These are phyloP conservation scores for Pugionium cornutum DNA, from an alignment of 345 rosid genomes.

Conservation along the genomic window DNA sequence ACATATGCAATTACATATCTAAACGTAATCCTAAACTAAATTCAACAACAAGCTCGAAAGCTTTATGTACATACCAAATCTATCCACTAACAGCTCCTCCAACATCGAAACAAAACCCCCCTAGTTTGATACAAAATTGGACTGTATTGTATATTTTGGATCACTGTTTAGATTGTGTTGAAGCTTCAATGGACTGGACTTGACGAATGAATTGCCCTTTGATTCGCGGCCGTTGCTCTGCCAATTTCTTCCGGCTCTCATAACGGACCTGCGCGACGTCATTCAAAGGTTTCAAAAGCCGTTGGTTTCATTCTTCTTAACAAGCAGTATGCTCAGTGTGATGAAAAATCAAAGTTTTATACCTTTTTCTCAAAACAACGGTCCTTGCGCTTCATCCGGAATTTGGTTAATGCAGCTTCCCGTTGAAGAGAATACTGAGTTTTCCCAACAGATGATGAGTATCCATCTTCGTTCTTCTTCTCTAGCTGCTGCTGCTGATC, in stretches of 20 bases:
- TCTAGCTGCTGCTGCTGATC: constrained; percentile 32
- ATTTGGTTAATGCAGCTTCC: constrained; percentile 85
- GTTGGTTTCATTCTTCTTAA: constrained; percentile 2
- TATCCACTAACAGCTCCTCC: background rate
- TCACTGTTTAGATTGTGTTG: constrained; percentile 24
- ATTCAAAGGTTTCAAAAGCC: background rate
- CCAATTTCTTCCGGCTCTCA: constrained; percentile 68
- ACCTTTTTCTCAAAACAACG: constrained; percentile 96
- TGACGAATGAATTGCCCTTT: constrained; percentile 74
- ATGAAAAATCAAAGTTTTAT: constrained; percentile 12
- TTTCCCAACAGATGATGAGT: constrained; percentile 42
- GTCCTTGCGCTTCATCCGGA: constrained; percentile 94
- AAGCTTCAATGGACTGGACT: constrained; percentile 23
- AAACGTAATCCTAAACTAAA: background rate
- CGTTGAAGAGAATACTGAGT: constrained; percentile 58
- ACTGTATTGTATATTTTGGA: background rate
- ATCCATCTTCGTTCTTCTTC: constrained; percentile 54
- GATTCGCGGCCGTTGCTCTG: constrained; percentile 67
- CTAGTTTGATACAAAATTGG: constrained; percentile 23
- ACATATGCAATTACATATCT: too few relatives aligned
- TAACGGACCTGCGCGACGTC: constrained; percentile 58
- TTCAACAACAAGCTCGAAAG: constrained; percentile 4
- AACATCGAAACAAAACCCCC: constrained; percentile 11
- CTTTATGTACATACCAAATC: constrained; percentile 13
- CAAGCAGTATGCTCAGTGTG: background rate